A percentile compares a stretch with the other conserved stretches of the same genome.
Evolutionary conservation across 2,329 filamentous ascomycete genomes (phyloP).

Genomic region (Phialophora macrospora): DNA sequence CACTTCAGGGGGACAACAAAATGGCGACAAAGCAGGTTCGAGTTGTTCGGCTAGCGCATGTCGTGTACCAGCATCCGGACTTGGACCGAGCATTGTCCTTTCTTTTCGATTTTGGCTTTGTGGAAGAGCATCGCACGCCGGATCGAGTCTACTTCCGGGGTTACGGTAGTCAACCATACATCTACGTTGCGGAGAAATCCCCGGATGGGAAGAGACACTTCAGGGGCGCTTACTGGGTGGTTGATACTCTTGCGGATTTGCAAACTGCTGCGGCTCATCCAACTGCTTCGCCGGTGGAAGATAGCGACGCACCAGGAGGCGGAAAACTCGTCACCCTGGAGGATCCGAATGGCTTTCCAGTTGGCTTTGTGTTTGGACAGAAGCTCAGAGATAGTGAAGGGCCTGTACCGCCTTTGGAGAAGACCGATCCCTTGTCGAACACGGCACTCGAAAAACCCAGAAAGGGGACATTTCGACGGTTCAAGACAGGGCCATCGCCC

Average conservation of each 20-base stretch:
- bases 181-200: conserved; percentile 52
- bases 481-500: conserved; percentile 53
- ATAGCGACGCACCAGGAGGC: conserved; percentile 34
- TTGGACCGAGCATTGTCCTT: conserved; percentile 41
- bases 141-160: conserved; percentile 64
- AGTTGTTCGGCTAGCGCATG: conserved; percentile 41
- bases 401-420: conserved; percentile 13
- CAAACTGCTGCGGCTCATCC: conserved; percentile 26
- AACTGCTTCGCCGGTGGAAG: conserved; percentile 22
- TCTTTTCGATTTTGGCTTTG: conserved; percentile 44
- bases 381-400: conserved; percentile 22
- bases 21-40: conserved; percentile 36
- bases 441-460: conserved; percentile 45
- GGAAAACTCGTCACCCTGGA: conserved; percentile 36
- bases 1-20: not conserved
- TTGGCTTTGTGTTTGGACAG: conserved; percentile 37
- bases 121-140: conserved; percentile 42
- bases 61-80: conserved; percentile 43
- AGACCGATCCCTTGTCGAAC: conserved; percentile 42
- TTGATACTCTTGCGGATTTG: conserved; percentile 28
- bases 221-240: conserved; percentile 28
- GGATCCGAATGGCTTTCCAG: conserved; percentile 36
- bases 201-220: conserved; percentile 32
- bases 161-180: conserved; percentile 65
- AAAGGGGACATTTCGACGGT: conserved; percentile 46